Conservation (phyloP, 2,329 filamentous ascomycete species). For the Pestalotiopsis sp. region DNA sequence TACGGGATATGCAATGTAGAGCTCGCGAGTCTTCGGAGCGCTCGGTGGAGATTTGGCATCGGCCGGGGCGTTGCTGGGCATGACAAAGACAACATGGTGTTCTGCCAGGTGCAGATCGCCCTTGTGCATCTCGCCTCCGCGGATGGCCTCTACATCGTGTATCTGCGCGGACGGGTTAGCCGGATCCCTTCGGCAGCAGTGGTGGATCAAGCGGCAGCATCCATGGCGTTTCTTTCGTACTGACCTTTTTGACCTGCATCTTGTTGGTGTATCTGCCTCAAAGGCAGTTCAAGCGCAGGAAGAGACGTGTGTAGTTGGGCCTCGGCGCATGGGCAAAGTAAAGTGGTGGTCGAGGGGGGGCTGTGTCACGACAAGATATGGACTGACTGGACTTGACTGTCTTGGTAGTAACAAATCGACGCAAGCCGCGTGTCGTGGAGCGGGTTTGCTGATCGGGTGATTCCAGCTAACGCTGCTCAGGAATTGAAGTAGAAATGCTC, state of each 20-base stretch:
- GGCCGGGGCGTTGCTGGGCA: constrained; percentile 23
- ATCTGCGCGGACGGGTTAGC: constrained; percentile 38
- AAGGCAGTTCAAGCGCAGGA: neutral
- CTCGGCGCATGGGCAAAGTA: neutral
- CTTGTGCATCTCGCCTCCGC: constrained; percentile 55
- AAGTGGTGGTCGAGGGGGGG: neutral
- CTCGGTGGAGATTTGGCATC: constrained; percentile 20
- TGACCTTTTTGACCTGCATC: constrained; percentile 32
- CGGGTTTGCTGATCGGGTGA: neutral
- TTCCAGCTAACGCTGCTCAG: neutral
- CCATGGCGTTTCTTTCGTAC: neutral
- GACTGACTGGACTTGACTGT: neutral
- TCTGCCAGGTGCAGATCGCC: constrained; percentile 62
- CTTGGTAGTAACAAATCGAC: neutral
- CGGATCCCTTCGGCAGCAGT: constrained; percentile 13
- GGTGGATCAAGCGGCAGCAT: neutral
- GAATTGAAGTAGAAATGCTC: neutral
- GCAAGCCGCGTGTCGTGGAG: neutral
- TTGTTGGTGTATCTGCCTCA: constrained; percentile 9
- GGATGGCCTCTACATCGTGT: constrained; percentile 62
- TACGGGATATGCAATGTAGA: constrained; percentile 95
- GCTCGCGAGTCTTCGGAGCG: constrained; percentile 53
- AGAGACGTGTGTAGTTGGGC: neutral
- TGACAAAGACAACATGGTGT: constrained; percentile 53
- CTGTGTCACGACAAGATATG: neutral